Percentiles rank a stretch among this genome's conserved stretches.
Conservation (phyloP, 148 eudicot genomes). For the Nyssa sinensis region DNA sequence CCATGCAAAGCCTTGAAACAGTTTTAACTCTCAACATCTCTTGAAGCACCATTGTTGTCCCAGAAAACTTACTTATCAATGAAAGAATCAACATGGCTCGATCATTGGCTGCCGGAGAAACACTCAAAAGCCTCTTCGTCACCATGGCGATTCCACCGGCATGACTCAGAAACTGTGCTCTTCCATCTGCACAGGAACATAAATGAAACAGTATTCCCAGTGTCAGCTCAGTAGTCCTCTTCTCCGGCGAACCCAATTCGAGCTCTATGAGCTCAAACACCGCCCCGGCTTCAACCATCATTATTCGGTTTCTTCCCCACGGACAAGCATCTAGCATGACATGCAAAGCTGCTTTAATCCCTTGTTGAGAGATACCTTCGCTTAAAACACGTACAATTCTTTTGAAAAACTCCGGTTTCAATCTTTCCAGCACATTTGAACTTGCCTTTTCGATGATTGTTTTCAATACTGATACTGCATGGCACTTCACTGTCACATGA, state of each 20-base stretch:
- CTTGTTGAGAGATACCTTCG: conserved; percentile 28
- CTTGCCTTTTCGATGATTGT: conserved; percentile 22
- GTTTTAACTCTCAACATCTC: conserved; percentile 49
- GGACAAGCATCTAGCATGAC: conserved; percentile 33
- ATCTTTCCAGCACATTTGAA: conserved; percentile 11
- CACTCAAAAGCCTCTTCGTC: conserved; percentile 33
- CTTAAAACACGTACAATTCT: conserved; percentile 11
- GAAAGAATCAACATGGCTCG: conserved; percentile 33
- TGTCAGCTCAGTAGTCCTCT: conserved; percentile 32
- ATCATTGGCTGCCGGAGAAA: conserved; percentile 38
- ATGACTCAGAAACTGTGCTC: conserved; percentile 37
- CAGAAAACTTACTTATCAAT: conserved; percentile 30
- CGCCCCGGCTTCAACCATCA: conserved; percentile 34
- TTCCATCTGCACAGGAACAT: conserved; percentile 46
- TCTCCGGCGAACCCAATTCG: conserved; percentile 31
- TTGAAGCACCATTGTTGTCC: conserved; percentile 27
- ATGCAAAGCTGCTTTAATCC: conserved; percentile 27
- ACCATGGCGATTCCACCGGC: conserved; percentile 42
- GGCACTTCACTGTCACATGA: conserved; percentile 13
- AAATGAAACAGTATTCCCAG: conserved; percentile 32
- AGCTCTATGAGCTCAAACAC: conserved; percentile 38
- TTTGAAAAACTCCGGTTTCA: conserved; percentile 29
- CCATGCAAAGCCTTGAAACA: conserved; percentile 36
- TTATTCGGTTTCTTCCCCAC: conserved; percentile 36
- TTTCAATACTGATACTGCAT: conserved; percentile 27